Evolutionary conservation across 371 early-diverging fungal genomes (phyloP).

Genomic region (Neoconidiobolus thromboides): DNA sequence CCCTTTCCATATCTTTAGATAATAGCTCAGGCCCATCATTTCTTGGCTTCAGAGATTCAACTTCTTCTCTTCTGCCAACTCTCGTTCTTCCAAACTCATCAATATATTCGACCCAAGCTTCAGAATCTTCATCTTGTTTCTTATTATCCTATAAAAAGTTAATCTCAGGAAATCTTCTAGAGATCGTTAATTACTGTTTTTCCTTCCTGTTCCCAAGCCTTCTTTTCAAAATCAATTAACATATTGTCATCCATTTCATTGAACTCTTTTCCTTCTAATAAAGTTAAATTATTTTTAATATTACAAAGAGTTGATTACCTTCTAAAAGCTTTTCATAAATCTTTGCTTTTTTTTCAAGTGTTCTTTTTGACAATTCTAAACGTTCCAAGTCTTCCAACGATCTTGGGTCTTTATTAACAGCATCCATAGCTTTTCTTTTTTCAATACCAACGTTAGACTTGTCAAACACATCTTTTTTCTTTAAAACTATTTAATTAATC

Average conservation of each 20-base stretch:
- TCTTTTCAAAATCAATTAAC: neutral
- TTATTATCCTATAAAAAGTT: neutral
- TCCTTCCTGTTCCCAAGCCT: neutral
- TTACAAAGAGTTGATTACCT: neutral
- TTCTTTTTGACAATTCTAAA: neutral
- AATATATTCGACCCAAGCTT: constrained; percentile 46
- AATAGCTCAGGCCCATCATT: neutral
- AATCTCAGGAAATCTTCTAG: neutral
- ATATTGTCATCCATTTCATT: neutral
- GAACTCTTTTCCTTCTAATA: neutral
- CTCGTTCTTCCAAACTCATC: constrained; percentile 67
- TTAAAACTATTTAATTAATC: neutral
- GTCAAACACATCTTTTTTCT: neutral
- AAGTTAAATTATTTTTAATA: neutral
- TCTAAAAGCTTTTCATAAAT: neutral
- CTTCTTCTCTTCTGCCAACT: constrained; percentile 35
- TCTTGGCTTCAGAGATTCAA: constrained; percentile 4
- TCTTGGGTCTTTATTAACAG: neutral
- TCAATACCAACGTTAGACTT: neutral
- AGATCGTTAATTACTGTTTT: neutral
- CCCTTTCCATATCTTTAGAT: constrained; percentile 17
- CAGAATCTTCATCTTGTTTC: neutral
- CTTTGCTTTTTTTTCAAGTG: neutral
- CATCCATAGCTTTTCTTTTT: neutral
- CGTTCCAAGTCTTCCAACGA: neutral